phyloP scores from a whole-genome alignment of 495 filamentous ascomycete species.

The Podospora comata region DNA sequence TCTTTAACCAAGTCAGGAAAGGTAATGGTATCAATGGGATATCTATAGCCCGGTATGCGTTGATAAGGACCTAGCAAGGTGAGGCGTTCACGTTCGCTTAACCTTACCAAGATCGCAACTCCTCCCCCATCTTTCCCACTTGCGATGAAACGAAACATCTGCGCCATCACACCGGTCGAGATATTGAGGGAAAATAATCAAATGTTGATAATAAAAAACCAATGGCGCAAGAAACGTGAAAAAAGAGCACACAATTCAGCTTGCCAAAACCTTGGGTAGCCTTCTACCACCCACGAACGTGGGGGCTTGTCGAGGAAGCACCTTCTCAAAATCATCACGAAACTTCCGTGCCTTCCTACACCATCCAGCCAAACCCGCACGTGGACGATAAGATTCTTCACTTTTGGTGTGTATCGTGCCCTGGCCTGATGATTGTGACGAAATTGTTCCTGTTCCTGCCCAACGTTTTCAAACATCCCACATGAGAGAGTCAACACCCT shows the following conservation, averaged over 20 bases:
- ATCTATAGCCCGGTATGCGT: not conserved
- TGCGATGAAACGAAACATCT: not conserved
- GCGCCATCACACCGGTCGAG: not conserved
- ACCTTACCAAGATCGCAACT: not conserved
- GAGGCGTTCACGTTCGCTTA: not conserved
- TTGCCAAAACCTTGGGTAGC: not conserved
- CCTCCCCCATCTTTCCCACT: not conserved
- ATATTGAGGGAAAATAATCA: not conserved
- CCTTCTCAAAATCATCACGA: not conserved
- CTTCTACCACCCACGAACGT: not conserved
- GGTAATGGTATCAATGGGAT: not conserved
- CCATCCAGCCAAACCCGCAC: not conserved
- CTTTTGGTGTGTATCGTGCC: not conserved
- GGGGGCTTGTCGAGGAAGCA: not conserved
- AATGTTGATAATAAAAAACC: not conserved
- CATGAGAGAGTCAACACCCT: not conserved
- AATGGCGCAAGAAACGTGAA: not conserved
- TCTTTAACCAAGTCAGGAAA: constrained; percentile 5
- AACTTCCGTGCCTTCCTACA: not conserved
- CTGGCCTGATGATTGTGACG: not conserved
- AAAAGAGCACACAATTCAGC: not conserved
- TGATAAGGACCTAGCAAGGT: not conserved
- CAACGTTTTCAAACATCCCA: not conserved
- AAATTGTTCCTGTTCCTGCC: not conserved
- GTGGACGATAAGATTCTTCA: not conserved